phyloP scores from a whole-genome alignment of 306 rosid species.

The Dalbergia oliveri region DNA sequence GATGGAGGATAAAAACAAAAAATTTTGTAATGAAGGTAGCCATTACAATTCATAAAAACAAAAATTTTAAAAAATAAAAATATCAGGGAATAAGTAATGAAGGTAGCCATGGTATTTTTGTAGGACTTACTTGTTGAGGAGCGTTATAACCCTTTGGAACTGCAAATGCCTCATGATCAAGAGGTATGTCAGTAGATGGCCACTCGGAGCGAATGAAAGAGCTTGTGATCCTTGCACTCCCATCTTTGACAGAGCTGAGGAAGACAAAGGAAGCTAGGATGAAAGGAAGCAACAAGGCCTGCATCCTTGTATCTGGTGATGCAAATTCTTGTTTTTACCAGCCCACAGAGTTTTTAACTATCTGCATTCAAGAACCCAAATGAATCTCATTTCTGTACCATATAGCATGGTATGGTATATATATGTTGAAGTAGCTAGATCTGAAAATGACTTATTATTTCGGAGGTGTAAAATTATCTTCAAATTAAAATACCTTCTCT shows the following conservation, averaged over 20 bases:
- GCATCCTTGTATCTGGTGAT: conserved; percentile 48
- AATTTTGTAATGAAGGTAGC: no score
- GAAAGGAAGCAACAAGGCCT: conserved; percentile 54
- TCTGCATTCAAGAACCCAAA: conserved; percentile 49
- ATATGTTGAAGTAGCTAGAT: background rate
- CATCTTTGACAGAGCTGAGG: conserved; percentile 52
- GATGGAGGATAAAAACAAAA: conserved; percentile 9
- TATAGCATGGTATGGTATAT: background rate
- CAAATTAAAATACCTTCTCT: background rate
- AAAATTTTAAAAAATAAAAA: background rate
- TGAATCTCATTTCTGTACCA: background rate
- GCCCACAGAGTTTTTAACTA: conserved; percentile 41
- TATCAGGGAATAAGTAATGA: background rate
- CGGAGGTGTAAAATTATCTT: background rate
- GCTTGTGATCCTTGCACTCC: conserved; percentile 82
- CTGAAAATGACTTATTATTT: background rate
- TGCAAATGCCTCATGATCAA: conserved; percentile 67
- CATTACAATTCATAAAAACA: background rate
- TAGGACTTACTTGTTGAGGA: conserved; percentile 82
- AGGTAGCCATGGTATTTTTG: background rate
- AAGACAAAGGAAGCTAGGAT: conserved; percentile 60
- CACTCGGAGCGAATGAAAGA: conserved; percentile 74
- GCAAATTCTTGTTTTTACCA: conserved; percentile 40
- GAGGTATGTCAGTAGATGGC: conserved; percentile 84
- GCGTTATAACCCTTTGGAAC: conserved; percentile 83